Evolutionary conservation across 73 alveolate species (phyloP), one percentile per base, ranked within the genome.

Genomic region (Paramecium octaurelia): DNA sequence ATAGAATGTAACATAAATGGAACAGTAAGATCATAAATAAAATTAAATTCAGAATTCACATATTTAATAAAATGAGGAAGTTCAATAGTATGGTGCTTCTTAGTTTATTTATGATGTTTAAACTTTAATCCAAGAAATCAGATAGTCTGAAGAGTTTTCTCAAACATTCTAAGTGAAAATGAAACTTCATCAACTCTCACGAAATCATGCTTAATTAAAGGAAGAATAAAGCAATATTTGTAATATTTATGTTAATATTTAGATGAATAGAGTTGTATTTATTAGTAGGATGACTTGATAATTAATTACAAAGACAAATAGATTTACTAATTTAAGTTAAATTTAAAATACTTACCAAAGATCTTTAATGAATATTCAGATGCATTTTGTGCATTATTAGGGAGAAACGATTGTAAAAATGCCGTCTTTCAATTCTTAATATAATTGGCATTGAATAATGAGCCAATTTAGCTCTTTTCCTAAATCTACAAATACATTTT

Each of bases 191-290:
- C 76, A 14, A 8, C 16, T 44, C 7, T 18, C 4, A 20, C 1
- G 20, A 38, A 10, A 80, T 10, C 4, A n/a, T 18, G 1, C 9
- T 34, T 31, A 10, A 20, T 2, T 14, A 1, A 6, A 44, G 18
- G 59, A 36, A 14, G 87, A 40, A 23, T 23, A 23, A 44, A 44
- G 91, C 75, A 43, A n/a, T 44, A 42, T 80, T 23, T 80, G 91
- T 80, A 80, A 42, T 4, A n/a, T 34, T 31, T 40, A n/a, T 23
- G n/a, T 43, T 36, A 31, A 42, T 80, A 1, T 24, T 31, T 80
- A 80, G 91, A 80, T 80, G 91, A 80, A 24, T 27, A 21, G 24
- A 12, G 76, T 23, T 80, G 91, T 80, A 46, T 14, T 43, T 80
- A 80, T 80, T 44, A 31, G 16, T 58, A 29, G 14, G 91, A 80